These are phyloP conservation scores for Polysphondylium violaceum DNA, from an alignment of 78 protist genomes.

Conservation along the genomic window DNA sequence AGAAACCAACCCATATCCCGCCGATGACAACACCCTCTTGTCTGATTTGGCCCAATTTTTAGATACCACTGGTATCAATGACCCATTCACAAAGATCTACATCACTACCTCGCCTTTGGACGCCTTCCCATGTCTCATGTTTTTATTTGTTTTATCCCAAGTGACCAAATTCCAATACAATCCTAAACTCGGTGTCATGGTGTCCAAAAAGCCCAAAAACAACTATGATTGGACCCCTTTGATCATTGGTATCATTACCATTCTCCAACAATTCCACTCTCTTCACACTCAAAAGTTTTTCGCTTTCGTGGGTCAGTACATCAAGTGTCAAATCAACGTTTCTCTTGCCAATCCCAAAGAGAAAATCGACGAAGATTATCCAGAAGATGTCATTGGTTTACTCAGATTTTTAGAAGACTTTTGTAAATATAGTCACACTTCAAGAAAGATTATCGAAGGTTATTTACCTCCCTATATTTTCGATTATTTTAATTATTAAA, in stretches of 20 bases:
- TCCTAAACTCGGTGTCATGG: conserved; percentile 43
- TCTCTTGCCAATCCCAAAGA: conserved; percentile 44
- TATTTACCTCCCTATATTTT: conserved; percentile 83
- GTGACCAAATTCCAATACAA: conserved; percentile 76
- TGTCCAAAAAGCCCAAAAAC: conserved; percentile 41
- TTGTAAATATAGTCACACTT: conserved; percentile 61
- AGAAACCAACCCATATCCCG: conserved; percentile 89
- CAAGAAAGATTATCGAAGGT: conserved; percentile 74
- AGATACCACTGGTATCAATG: conserved; percentile 86
- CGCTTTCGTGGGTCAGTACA: conserved; percentile 88
- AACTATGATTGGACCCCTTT: conserved; percentile 89
- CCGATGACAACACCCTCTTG: conserved; percentile 83
- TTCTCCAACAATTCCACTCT: conserved; percentile 94
- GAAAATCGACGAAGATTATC: conserved; percentile 67
- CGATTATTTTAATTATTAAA: conserved; percentile 66
- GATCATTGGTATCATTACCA: conserved; percentile 91
- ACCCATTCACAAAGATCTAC: conserved; percentile 91
- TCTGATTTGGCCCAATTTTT: conserved; percentile 85
- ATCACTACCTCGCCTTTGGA: conserved; percentile 83
- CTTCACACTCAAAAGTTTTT: conserved; percentile 71
- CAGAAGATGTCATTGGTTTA: conserved; percentile 83
- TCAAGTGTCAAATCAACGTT: conserved; percentile 74
- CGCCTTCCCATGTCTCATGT: conserved; percentile 69
- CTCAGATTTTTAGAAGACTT: conserved; percentile 86
- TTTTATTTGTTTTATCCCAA: conserved; percentile 64